Evolutionary conservation across 495 filamentous ascomycete genomes (phyloP), one percentile per base, ranked within the genome.

Genomic region (Aspergillus bridgeri): DNA sequence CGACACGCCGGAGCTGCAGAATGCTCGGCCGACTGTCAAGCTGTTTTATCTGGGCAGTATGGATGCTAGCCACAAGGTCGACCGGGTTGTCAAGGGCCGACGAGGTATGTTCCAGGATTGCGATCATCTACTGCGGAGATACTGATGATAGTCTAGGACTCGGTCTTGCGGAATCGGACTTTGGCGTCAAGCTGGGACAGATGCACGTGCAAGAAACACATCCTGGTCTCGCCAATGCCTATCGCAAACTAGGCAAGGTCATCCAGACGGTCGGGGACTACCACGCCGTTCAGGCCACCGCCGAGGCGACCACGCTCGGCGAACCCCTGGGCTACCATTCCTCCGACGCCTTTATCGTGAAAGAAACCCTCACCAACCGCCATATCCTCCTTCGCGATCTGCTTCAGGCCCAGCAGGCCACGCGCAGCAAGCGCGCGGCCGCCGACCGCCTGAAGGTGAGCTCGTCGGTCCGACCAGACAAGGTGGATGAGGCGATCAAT

Each of bases 331-430:
- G 89, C 59, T 98, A 99, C 68, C 92, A 99, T 73, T 96, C 92
- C 23, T 86, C 87, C 15, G 94, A 99, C 67, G 91, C 95, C 22
- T 94, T 98, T 69, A 96, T 98, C 66, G 95, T 99, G 61, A 99
- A 99, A 73, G 95, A 99, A 67, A 97, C 93, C 21, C 83, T 99
- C 61, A 99, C 95, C 19, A 99, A 99, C 75, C 88, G 95, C 3
- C 95, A 99, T 71, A 96, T 99, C 66, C 82, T 99, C n/a, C 88
- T 97, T 29, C 91, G 95, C 48, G 95, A 99, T 60, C 83, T 97
- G 46, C 69, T 96, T 23, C 87, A 94, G 70, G 92, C 94, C 3
- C 89, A 96, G 66, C 88, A 93, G 67, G 75, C 75, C 44, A 89
- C 92, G 7, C 83, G 86, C 43, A 89, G 82, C 70, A 92, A 90